phyloP scores from a whole-genome alignment of 768 basidiomycete species.

The Trametes cingulata region DNA sequence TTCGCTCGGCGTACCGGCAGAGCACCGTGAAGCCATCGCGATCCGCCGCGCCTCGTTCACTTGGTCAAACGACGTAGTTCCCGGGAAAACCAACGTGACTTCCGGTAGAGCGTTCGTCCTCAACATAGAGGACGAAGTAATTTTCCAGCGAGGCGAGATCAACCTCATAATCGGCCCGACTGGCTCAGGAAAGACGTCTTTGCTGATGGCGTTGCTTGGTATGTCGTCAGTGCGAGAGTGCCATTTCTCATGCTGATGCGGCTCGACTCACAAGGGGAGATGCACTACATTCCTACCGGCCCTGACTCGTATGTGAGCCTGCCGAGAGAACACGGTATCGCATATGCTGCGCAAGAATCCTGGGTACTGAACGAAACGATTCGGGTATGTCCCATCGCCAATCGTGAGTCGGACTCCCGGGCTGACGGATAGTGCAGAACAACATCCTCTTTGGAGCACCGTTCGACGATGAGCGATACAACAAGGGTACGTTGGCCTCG shows the following conservation, averaged over 20 bases:
- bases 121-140: constrained; percentile 47
- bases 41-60: constrained; percentile 23
- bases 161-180: constrained; percentile 64
- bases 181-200: constrained; percentile 57
- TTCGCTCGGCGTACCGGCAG: neutral
- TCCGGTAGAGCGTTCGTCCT: constrained; percentile 49
- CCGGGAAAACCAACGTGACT: no score
- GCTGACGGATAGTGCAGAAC: constrained; percentile 6
- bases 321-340: constrained; percentile 45
- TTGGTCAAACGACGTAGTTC: constrained; percentile 19
- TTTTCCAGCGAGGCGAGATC: constrained; percentile 51
- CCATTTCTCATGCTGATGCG: no score
- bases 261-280: constrained; percentile 30
- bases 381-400: constrained; percentile 22
- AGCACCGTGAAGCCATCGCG: constrained; percentile 11
- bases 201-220: constrained; percentile 37
- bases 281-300: constrained; percentile 33
- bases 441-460: constrained; percentile 32
- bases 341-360: constrained; percentile 49
- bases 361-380: constrained; percentile 53
- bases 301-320: constrained; percentile 43
- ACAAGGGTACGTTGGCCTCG: constrained; percentile 14
- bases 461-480: constrained; percentile 30
- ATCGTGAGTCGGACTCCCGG: neutral
- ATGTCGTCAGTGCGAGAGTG: neutral